Evolutionary conservation across 768 basidiomycete genomes (phyloP).

Genomic region (Suillus occidentalis): DNA sequence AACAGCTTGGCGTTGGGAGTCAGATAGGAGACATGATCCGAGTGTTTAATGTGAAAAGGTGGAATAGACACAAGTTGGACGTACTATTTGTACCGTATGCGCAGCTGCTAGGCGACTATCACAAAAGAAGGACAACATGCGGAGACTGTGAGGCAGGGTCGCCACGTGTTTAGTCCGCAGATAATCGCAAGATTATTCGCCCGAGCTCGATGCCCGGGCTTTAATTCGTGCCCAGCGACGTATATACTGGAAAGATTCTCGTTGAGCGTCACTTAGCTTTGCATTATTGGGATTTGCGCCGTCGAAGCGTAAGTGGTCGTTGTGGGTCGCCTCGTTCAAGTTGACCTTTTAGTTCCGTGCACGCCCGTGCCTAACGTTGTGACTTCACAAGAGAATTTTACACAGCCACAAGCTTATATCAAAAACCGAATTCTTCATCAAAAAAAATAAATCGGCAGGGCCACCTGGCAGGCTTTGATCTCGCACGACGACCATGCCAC

Average conservation of each 20-base stretch:
- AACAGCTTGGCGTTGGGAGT: background rate
- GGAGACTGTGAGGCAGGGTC: background rate
- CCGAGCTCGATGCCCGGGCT: background rate
- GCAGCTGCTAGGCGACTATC: background rate
- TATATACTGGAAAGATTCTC: background rate
- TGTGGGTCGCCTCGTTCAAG: background rate
- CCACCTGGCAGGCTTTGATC: background rate
- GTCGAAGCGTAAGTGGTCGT: background rate
- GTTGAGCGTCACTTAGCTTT: background rate
- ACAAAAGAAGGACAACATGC: background rate
- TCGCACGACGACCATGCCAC: background rate
- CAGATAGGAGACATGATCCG: background rate
- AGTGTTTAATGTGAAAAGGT: background rate
- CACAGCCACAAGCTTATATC: slow-evolving; percentile 3
- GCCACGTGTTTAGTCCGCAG: background rate
- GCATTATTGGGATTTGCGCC: background rate
- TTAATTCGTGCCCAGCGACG: background rate
- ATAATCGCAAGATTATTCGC: background rate
- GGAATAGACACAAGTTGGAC: background rate
- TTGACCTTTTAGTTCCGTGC: background rate
- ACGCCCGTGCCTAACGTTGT: background rate
- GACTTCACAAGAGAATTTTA: background rate
- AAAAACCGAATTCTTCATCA: background rate
- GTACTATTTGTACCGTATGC: background rate
- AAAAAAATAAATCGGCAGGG: background rate